Percentiles rank a stretch among this genome's conserved stretches.
Evolutionary conservation across 345 rosid species (phyloP).

Genomic region (Bruguiera sexangula): DNA sequence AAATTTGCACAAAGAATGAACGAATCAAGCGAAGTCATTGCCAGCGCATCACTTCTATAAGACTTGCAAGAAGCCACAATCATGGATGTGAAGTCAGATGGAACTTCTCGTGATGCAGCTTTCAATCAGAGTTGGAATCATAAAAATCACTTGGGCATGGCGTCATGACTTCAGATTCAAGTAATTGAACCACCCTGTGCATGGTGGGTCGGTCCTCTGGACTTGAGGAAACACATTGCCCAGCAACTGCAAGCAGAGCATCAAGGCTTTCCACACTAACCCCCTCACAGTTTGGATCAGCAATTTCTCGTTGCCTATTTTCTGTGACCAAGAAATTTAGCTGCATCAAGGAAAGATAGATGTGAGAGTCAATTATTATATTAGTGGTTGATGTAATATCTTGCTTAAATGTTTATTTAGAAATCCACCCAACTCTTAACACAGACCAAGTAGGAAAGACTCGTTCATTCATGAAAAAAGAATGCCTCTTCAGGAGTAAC

Average conservation of each 20-base stretch:
- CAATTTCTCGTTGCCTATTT: slow-evolving; percentile 66
- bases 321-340: slow-evolving; percentile 71
- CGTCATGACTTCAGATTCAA: slow-evolving; percentile 96
- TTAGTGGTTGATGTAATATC: not conserved
- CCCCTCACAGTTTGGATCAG: slow-evolving; percentile 69
- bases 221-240: slow-evolving; percentile 66
- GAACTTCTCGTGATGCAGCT: slow-evolving; percentile 11
- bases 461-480: not conserved
- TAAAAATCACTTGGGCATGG: slow-evolving; percentile 98
- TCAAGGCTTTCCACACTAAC: slow-evolving; percentile 73
- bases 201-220: slow-evolving; percentile 93
- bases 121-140: slow-evolving; percentile 84
- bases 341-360: slow-evolving; percentile 42
- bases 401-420: not conserved
- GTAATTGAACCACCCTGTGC: slow-evolving; percentile 92
- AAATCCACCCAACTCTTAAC: not conserved
- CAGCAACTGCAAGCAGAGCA: slow-evolving; percentile 78
- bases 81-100: slow-evolving; percentile 16
- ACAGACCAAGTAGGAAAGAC: not conserved
- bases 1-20: slow-evolving; percentile 47
- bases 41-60: slow-evolving; percentile 8
- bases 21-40: slow-evolving; percentile 17
- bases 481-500: not conserved
- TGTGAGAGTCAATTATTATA: not conserved
- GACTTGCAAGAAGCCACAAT: slow-evolving; percentile 7